Evolutionary conservation across 495 filamentous ascomycete genomes (phyloP), one percentile per base, ranked within the genome.

Genomic region (Penicillium alfredii): DNA sequence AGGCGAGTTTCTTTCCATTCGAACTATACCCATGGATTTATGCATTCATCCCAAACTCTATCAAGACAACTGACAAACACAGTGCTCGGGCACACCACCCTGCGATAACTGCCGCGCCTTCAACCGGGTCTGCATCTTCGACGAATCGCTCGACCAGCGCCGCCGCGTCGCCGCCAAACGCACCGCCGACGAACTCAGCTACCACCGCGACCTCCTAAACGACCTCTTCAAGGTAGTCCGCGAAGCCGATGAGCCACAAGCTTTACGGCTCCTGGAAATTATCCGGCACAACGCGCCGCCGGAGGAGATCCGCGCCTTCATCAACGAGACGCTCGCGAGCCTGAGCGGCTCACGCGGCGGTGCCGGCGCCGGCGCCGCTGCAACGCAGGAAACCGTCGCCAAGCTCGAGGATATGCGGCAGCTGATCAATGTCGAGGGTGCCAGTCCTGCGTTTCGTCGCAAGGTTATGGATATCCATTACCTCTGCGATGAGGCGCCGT

Each of bases 391-490:
- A 12, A 48, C 49, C 0, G 40, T 47, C 8, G 33, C 38, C 3
- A 55, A 53, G 25, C 39, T 70, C 0, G 56, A 67, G 36, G 56
- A 63, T 30, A 37, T 61, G 13, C 52, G 53, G 8, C 35, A 45
- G 3, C 19, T 56, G 14, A 54, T 65, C 8, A 56, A 55, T 25
- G 40, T 64, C 1, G 61, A 70, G 27, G 63, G 55, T 0, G 35
- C 56, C 0, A 50, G 43, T 6, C 63, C 61, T 6, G 50, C 62
- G 0, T 64, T 66, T 34, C 54, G 63, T 4, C 51, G 63, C 2
- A 60, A 68, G 35, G 67, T 71, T 16, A 71, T 71, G 65, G 67
- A 71, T 49, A 60, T 71, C 3, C 56, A 65, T 45, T 69, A 57
- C 30, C 49, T 71, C 9, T 69, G 65, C 31, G 56, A 64, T 18